A percentile compares a stretch with the other conserved stretches of the same genome.
Evolutionary conservation across 345 rosid species (phyloP).

Genomic region (Sisymbrium irio): DNA sequence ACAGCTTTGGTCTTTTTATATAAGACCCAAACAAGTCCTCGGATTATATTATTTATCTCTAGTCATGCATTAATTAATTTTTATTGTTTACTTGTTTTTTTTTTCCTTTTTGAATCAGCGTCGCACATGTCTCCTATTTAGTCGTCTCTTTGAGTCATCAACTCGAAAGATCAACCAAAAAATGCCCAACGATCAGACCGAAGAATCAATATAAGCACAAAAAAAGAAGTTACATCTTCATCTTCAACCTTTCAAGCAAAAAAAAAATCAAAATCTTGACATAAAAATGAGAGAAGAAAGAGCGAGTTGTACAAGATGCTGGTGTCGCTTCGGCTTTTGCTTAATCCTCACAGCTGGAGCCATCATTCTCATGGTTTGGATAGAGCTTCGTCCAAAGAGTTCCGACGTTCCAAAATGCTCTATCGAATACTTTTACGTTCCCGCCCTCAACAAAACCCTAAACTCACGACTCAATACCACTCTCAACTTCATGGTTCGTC

Average conservation of each 20-base stretch:
- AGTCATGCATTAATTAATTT: not conserved
- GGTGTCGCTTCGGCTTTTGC: not conserved
- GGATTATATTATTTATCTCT: not conserved
- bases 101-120: not conserved
- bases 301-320: not conserved
- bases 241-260: not conserved
- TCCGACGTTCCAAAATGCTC: slow-evolving; percentile 44
- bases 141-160: not conserved
- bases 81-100: not conserved
- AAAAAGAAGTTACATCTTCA: not conserved
- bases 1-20: not conserved
- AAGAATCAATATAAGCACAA: not conserved
- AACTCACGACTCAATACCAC: slow-evolving; percentile 30
- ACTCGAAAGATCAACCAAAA: not conserved
- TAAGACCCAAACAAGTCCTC: not conserved
- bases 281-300: not conserved
- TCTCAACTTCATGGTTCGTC: slow-evolving; percentile 45
- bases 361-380: not conserved
- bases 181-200: not conserved
- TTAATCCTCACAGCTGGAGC: not conserved
- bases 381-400: not conserved
- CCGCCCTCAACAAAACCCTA: slow-evolving; percentile 52
- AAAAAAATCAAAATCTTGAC: not conserved
- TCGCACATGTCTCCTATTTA: not conserved
- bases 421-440: slow-evolving; percentile 48